These are phyloP conservation scores for Ganoderma resinaceum DNA, from an alignment of 1,284 basidiomycete species.

Conservation along the genomic window DNA sequence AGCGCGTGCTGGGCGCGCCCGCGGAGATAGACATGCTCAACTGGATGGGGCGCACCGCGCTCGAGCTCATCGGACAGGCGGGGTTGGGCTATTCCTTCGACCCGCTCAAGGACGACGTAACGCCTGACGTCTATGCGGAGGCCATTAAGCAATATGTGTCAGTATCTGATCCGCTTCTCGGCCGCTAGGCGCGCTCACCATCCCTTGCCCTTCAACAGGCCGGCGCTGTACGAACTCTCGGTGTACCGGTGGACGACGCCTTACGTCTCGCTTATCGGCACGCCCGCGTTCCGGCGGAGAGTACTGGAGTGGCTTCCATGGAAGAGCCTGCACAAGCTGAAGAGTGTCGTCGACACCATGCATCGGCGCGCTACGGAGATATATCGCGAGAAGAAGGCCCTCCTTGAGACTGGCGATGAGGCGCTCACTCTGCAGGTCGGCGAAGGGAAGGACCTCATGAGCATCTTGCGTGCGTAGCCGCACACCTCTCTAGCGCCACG, in stretches of 20 bases:
- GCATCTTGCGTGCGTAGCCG: constrained; percentile 38
- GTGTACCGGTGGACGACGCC: constrained; percentile 31
- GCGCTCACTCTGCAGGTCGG: constrained; percentile 37
- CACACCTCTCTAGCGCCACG: constrained; percentile 29
- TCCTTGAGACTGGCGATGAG: constrained; percentile 38
- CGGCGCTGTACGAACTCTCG: constrained; percentile 29
- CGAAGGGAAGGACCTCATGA: constrained; percentile 42
- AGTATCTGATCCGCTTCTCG: constrained; percentile 14
- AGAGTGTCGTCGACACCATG: constrained; percentile 35
- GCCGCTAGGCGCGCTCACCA: background rate
- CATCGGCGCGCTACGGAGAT: constrained; percentile 33
- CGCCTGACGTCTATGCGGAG: constrained; percentile 36
- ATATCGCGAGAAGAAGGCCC: constrained; percentile 34
- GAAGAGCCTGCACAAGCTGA: constrained; percentile 30
- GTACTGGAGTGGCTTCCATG: constrained; percentile 34
- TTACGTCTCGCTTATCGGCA: constrained; percentile 27
- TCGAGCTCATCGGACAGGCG: constrained; percentile 46
- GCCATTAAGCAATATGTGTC: constrained; percentile 40
- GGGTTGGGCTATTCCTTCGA: constrained; percentile 47
- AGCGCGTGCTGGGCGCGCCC: constrained; percentile 26
- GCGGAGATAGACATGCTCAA: constrained; percentile 42
- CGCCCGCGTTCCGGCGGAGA: constrained; percentile 31
- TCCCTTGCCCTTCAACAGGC: constrained; percentile 16
- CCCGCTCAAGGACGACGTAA: constrained; percentile 36
- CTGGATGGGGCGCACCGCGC: constrained; percentile 44